These are phyloP conservation scores for Mortierella sp. DNA, from an alignment of 371 early-diverging fungal genomes.

Conservation along the genomic window DNA sequence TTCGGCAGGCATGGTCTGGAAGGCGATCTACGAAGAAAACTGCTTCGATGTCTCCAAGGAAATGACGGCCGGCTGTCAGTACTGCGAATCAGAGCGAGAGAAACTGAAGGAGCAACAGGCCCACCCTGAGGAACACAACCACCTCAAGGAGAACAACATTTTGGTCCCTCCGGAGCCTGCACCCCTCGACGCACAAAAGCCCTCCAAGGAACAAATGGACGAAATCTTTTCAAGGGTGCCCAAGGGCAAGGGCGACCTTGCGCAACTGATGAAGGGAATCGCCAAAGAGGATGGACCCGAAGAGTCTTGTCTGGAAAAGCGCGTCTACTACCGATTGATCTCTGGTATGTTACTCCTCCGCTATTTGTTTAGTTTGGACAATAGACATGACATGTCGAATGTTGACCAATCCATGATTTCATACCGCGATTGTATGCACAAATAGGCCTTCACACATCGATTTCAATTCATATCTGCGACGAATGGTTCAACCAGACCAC, in stretches of 20 bases:
- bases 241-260: constrained; percentile 42
- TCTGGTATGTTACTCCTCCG: constrained; percentile 74
- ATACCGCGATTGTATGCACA: background rate
- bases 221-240: constrained; percentile 48
- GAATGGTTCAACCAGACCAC: constrained; percentile 90
- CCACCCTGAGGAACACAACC: constrained; percentile 13
- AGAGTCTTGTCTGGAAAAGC: constrained; percentile 85
- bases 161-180: constrained; percentile 48
- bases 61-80: constrained; percentile 61
- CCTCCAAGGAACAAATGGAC: constrained; percentile 45
- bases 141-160: constrained; percentile 20
- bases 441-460: constrained; percentile 90
- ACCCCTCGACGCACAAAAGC: constrained; percentile 34
- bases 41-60: constrained; percentile 87
- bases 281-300: constrained; percentile 62
- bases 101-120: constrained; percentile 24
- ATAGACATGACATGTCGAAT: background rate
- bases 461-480: constrained; percentile 97
- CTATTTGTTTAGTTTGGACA: background rate
- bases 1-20: constrained; percentile 92
- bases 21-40: constrained; percentile 95
- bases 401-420: background rate
- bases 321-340: constrained; percentile 92
- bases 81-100: constrained; percentile 29
- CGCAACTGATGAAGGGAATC: constrained; percentile 40